Conservation (phyloP, 2,329 filamentous ascomycete species). For the Dactylellina parvicollis region DNA sequence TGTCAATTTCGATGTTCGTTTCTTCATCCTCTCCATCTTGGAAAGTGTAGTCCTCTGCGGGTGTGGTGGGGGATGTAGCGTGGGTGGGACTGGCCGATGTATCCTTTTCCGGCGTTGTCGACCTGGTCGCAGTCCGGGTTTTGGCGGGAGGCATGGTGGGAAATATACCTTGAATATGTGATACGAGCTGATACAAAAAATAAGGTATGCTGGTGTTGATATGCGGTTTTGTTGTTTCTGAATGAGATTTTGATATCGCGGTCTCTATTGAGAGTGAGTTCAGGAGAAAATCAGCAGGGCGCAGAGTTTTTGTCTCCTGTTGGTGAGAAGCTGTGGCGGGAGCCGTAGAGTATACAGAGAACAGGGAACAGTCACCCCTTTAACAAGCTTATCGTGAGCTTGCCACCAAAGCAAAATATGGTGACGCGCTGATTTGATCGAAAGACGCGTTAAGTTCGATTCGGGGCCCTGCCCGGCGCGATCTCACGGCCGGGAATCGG, state of each 20-base stretch:
- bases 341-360: neutral
- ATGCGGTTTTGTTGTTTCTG: no score
- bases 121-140: constrained; percentile 22
- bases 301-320: neutral
- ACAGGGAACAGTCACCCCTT: constrained; percentile 13
- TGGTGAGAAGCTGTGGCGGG: neutral
- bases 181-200: neutral
- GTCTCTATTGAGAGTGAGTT: neutral
- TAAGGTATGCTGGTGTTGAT: neutral
- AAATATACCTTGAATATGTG: neutral
- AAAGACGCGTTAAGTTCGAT: constrained; percentile 50
- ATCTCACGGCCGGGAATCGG: no score
- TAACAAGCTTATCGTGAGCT: constrained; percentile 23
- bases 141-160: constrained; percentile 27
- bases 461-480: constrained; percentile 22
- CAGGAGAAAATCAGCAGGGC: no score
- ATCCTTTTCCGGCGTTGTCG: constrained; percentile 35
- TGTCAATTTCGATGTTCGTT: constrained; percentile 32
- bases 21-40: constrained; percentile 34
- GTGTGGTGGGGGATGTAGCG: constrained; percentile 37
- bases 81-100: constrained; percentile 21
- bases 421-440: constrained; percentile 41
- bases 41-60: constrained; percentile 39
- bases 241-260: no score
- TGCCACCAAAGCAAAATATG: constrained; percentile 45